These are phyloP conservation scores for Austroboletus sp. DNA, from an alignment of 1,284 basidiomycete genomes.

Conservation along the genomic window DNA sequence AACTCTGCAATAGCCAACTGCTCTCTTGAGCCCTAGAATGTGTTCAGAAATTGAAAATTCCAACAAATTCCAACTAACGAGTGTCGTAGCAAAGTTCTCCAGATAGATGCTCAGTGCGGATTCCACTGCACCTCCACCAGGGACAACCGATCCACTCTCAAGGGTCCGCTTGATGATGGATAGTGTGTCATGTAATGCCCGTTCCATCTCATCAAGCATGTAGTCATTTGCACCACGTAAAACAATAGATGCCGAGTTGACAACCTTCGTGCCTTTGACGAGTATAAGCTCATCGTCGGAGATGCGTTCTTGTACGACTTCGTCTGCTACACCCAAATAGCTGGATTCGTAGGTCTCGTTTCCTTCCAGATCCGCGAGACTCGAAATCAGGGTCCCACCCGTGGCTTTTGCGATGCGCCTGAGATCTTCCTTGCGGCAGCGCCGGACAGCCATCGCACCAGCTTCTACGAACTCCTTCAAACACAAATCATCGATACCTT, in stretches of 20 bases:
- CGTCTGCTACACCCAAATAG: constrained; percentile 86
- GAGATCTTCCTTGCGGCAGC: constrained; percentile 97
- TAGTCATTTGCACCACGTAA: constrained; percentile 98
- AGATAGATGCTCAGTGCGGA: constrained; percentile 95
- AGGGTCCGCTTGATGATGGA: constrained; percentile 95
- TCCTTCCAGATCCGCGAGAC: constrained; percentile 93
- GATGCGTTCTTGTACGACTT: constrained; percentile 94
- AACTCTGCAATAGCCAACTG: constrained; percentile 99
- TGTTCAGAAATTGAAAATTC: constrained; percentile 7
- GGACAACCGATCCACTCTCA: constrained; percentile 93
- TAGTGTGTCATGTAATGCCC: constrained; percentile 89
- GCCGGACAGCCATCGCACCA: constrained; percentile 95
- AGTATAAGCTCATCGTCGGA: constrained; percentile 98
- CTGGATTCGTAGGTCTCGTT: constrained; percentile 96
- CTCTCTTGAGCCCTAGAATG: constrained; percentile 82
- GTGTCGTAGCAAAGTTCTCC: constrained; percentile 97
- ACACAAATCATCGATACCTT: constrained; percentile 97
- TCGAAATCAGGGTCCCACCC: constrained; percentile 88
- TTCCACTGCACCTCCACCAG: constrained; percentile 96
- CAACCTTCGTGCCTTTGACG: constrained; percentile 95
- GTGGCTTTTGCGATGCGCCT: constrained; percentile 96
- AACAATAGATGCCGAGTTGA: constrained; percentile 89
- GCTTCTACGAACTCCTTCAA: constrained; percentile 99
- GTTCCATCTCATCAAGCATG: constrained; percentile 99
- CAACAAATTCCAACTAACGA: constrained; percentile 49